phyloP scores from a whole-genome alignment of 1,284 basidiomycete species.

The Phylloporus sp. region DNA sequence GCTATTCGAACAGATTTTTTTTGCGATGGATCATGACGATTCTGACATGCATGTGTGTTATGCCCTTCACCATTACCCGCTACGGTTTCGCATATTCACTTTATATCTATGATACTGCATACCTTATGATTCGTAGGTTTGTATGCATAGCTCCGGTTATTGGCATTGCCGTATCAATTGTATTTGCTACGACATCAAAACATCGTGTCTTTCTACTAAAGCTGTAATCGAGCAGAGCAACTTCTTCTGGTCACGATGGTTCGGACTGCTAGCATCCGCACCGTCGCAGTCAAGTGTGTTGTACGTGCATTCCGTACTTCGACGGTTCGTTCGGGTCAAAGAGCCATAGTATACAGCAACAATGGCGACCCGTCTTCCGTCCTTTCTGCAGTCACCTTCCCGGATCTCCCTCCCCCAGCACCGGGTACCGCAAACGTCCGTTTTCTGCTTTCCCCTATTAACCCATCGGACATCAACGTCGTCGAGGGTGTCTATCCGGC shows the following conservation, averaged over 20 bases:
- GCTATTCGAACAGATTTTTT: too few relatives aligned
- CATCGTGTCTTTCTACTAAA: background rate
- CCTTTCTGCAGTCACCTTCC: conserved; percentile 56
- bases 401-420: conserved; percentile 54
- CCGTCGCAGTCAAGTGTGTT: background rate
- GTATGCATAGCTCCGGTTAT: conserved; percentile 24
- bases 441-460: conserved; percentile 78
- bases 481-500: conserved; percentile 82
- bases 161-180: conserved; percentile 14
- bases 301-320: conserved; percentile 30
- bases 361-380: conserved; percentile 66
- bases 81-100: too few relatives aligned
- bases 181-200: conserved; percentile 19
- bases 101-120: conserved; percentile 24
- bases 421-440: conserved; percentile 64
- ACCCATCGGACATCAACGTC: conserved; percentile 82
- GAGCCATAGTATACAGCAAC: conserved; percentile 67
- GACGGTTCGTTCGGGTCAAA: conserved; percentile 38
- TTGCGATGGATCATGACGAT: too few relatives aligned
- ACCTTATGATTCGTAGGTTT: conserved; percentile 18
- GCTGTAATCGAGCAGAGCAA: background rate
- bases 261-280: background rate
- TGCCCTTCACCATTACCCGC: too few relatives aligned
- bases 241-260: conserved; percentile 8
- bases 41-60: too few relatives aligned